A percentile compares a stretch with the other conserved stretches of the same genome.
Evolutionary conservation across 2,329 filamentous ascomycete species (phyloP).

Genomic region (Escovopsis sp.): DNA sequence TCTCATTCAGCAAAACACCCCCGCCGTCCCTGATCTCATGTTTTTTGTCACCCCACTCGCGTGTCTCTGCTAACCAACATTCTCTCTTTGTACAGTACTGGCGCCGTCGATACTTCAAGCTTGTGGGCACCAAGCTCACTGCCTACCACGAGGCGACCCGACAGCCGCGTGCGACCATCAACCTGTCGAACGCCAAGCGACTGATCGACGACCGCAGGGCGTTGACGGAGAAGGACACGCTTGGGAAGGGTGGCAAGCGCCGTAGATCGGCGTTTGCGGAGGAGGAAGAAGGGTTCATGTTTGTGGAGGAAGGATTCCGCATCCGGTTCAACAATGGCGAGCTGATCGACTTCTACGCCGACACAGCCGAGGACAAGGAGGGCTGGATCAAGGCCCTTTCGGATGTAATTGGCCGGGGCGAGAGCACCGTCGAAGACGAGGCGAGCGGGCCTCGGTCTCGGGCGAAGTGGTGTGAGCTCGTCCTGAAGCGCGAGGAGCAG

Average conservation of each 20-base stretch:
- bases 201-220: slow-evolving; percentile 83
- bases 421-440: slow-evolving; percentile 32
- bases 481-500: slow-evolving; percentile 47
- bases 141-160: slow-evolving; percentile 92
- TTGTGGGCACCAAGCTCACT: slow-evolving; percentile 78
- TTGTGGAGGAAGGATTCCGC: slow-evolving; percentile 96
- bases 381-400: slow-evolving; percentile 83
- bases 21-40: not conserved
- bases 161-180: slow-evolving; percentile 93
- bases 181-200: slow-evolving; percentile 80
- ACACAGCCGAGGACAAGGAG: slow-evolving; percentile 74
- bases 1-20: too few relatives aligned
- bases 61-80: slow-evolving; percentile 4
- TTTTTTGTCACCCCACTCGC: too few relatives aligned
- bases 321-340: slow-evolving; percentile 98
- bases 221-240: slow-evolving; percentile 70
- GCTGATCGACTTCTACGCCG: slow-evolving; percentile 96
- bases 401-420: slow-evolving; percentile 48
- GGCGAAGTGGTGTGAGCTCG: slow-evolving; percentile 51
- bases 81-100: slow-evolving; percentile 52
- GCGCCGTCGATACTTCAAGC: slow-evolving; percentile 94
- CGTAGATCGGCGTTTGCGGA: slow-evolving; percentile 93
- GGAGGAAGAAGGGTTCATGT: slow-evolving; percentile 98
- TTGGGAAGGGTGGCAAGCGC: slow-evolving; percentile 59
- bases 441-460: slow-evolving; percentile 25